Base-by-base conservation (phyloP, 108 stramenopile genomes). In the Parietichytrium sp. region DNA sequence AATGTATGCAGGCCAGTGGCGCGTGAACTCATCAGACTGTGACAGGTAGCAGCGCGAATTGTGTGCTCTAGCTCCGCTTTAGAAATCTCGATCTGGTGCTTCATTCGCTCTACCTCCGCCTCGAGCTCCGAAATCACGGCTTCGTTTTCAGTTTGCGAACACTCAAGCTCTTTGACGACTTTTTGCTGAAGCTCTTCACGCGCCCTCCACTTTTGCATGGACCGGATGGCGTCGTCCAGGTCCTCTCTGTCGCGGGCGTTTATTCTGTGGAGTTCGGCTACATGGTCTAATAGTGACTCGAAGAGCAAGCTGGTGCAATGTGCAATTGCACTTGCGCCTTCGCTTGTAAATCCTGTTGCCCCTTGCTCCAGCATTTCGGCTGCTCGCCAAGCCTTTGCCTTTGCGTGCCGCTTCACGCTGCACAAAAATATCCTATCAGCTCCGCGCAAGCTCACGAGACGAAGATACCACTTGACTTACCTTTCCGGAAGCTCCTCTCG, bases 161-260 rank as follows among this genome's bases (percentile, higher is more conserved):
- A 15, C 61, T 72, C 6, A 8, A 72, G 33, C 20, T 72, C 61
- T 10, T 16, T 36, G 2, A 72, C 61, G 10, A 45, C 45, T n/a
- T 42, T 33, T 10, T 36, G 38, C 20, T 72, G 61, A 16, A 72
- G 36, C 20, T 72, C 61, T 42, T 72, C 61, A 33, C 42, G 33
- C 38, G 61, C 61, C 6, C 61, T 16, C 61, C 61, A 72, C 20
- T 45, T 72, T 45, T 36, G 36, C 61, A 72, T 72, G 10, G 61
- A 16, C 1, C n/a, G 23, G 2, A 72, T 72, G 12, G 61, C 61
- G 42, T 42, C 25, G 10, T 72, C n/a, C 10, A 72, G 20, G 20
- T 72, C 61, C 20, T 72, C 38, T 23, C 10, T 33, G 10, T n/a
- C 38, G 6, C 33, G 42, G 15, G 36, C 42, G 0, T 25, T 16